These are phyloP conservation scores for Plasmodium sp. DNA, from an alignment of 169 alveolate species.

Conservation along the genomic window DNA sequence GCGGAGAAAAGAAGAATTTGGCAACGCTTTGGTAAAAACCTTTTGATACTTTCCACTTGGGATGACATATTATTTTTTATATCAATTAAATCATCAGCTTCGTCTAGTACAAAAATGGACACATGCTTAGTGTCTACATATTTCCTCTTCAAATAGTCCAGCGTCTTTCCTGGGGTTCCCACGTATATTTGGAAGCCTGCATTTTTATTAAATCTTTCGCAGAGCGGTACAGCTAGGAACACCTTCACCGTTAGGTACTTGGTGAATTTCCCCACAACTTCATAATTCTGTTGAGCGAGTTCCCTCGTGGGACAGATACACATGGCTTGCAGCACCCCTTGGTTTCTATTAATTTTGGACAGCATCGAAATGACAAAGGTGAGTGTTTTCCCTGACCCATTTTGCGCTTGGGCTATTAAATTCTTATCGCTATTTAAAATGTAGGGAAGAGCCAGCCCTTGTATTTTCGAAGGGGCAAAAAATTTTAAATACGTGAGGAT, in stretches of 20 bases:
- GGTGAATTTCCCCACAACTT: conserved; percentile 92
- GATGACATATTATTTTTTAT: conserved; percentile 91
- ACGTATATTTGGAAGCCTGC: conserved; percentile 93
- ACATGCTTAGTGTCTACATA: conserved; percentile 81
- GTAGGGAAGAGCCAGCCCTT: conserved; percentile 87
- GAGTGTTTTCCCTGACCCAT: conserved; percentile 99
- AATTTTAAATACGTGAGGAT: conserved; percentile 76
- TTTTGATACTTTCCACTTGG: conserved; percentile 89
- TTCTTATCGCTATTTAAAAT: conserved; percentile 76
- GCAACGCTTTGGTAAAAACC: conserved; percentile 82
- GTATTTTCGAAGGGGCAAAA: conserved; percentile 87
- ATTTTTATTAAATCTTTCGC: conserved; percentile 82
- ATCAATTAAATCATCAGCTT: conserved; percentile 97
- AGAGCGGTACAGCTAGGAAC: conserved; percentile 91
- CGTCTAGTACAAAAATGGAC: conserved; percentile 94
- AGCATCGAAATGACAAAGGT: conserved; percentile 96
- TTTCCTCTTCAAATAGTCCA: conserved; percentile 94
- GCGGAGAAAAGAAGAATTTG: conserved; percentile 94
- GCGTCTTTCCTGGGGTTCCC: conserved; percentile 98
- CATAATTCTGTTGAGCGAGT: conserved; percentile 94
- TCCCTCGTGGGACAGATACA: conserved; percentile 98
- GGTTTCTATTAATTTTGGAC: conserved; percentile 87
- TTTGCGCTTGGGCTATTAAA: conserved; percentile 96
- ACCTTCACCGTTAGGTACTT: conserved; percentile 89
- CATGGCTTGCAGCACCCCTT: conserved; percentile 87